phyloP scores from a whole-genome alignment of 164 flowering plant genomes.

The Vitis rupestris region DNA sequence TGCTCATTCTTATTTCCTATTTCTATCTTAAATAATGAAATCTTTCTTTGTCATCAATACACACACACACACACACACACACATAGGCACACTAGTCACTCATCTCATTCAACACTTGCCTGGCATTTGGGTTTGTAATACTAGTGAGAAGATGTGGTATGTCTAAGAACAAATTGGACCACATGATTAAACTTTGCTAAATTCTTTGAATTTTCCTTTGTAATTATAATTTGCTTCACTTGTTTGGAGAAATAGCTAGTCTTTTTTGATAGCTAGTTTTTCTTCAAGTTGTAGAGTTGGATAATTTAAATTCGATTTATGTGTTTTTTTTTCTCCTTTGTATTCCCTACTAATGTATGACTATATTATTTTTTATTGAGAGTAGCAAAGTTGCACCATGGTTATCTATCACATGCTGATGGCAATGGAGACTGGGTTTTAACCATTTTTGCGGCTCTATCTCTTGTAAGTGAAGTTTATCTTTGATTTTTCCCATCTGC shows the following conservation, averaged over 20 bases:
- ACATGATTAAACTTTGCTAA: background rate
- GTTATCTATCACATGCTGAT: conserved; percentile 78
- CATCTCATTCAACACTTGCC: background rate
- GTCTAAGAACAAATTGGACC: conserved; percentile 2
- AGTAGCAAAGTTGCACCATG: conserved; percentile 83
- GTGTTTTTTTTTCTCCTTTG: background rate
- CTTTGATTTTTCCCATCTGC: conserved; percentile 2
- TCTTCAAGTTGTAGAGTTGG: background rate
- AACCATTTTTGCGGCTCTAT: conserved; percentile 81
- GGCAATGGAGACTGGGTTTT: conserved; percentile 99
- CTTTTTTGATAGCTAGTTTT: background rate
- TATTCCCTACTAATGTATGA: background rate
- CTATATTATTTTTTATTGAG: conserved; percentile 4
- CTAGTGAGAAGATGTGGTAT: background rate
- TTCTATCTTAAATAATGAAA: too few species aligned
- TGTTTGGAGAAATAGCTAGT: too few species aligned
- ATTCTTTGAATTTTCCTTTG: background rate
- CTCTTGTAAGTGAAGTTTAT: conserved; percentile 57
- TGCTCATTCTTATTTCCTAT: too few species aligned
- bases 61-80: too few species aligned
- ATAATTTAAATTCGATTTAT: background rate
- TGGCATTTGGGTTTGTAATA: background rate
- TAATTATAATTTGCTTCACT: background rate
- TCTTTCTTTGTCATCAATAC: too few species aligned
- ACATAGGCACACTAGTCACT: too few species aligned